A percentile compares a stretch with the other conserved stretches of the same genome.
Conservation (phyloP, 2,329 filamentous ascomycete species). For the Penicillium sp. region DNA sequence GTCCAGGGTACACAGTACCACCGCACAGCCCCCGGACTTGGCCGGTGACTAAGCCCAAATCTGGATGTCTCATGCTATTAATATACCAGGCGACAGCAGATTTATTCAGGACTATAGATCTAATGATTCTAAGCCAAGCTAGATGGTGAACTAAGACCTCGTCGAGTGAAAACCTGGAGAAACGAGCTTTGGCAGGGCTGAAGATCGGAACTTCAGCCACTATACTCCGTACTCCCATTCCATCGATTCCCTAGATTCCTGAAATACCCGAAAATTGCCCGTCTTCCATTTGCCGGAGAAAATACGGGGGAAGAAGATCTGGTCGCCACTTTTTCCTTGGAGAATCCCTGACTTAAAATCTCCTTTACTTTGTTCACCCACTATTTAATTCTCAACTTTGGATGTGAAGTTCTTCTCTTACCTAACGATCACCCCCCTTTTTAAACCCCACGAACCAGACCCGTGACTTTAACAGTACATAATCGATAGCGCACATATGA, state of each 20-base stretch:
- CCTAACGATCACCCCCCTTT: not conserved
- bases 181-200: conserved; percentile 22
- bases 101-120: not conserved
- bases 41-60: conserved; percentile 11
- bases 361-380: too few species aligned
- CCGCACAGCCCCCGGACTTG: conserved; percentile 5
- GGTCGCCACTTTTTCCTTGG: conserved; percentile 22
- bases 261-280: conserved; percentile 32
- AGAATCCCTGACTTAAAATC: conserved; percentile 18
- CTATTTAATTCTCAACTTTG: not conserved
- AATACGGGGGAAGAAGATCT: conserved; percentile 24
- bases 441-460: not conserved
- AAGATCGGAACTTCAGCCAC: conserved; percentile 23
- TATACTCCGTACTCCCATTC: too few species aligned
- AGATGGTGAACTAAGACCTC: not conserved
- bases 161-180: conserved; percentile 10
- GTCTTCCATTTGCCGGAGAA: conserved; percentile 26
- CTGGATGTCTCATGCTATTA: conserved; percentile 17
- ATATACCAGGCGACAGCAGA: conserved; percentile 2
- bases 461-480: conserved; percentile 9
- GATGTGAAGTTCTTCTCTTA: not conserved
- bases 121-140: not conserved
- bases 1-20: not conserved
- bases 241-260: conserved; percentile 29
- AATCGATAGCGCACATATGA: conserved; percentile 10